A percentile compares a stretch with the other conserved stretches of the same genome.
Evolutionary conservation across 2,329 filamentous ascomycete genomes (phyloP).

Genomic region (Trichoderma sp.): DNA sequence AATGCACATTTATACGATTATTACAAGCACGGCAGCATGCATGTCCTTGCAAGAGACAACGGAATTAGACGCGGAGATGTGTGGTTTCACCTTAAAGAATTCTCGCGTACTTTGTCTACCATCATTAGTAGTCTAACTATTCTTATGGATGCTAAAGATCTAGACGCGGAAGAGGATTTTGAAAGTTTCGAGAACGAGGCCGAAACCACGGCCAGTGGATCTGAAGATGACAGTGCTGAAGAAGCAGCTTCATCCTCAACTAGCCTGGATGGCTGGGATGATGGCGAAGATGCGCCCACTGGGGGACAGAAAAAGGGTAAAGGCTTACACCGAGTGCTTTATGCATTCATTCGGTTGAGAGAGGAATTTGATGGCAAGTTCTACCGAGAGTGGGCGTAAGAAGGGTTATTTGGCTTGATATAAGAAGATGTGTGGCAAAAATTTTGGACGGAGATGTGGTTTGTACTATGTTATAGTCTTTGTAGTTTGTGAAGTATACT

Average conservation of each 20-base stretch:
- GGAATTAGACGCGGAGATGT: constrained; percentile 63
- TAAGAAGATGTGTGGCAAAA: not conserved
- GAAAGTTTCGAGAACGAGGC: constrained; percentile 29
- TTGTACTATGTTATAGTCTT: not conserved
- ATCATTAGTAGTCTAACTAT: constrained; percentile 65
- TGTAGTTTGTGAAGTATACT: not conserved
- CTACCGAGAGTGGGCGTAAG: constrained; percentile 53
- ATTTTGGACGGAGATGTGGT: not conserved
- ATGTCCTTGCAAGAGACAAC: constrained; percentile 62
- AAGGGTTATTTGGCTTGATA: not conserved
- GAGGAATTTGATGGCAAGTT: constrained; percentile 65
- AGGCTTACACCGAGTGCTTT: constrained; percentile 56
- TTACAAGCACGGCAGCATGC: constrained; percentile 67
- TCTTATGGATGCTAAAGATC: constrained; percentile 44
- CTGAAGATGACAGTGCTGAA: constrained; percentile 5
- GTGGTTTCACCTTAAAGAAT: constrained; percentile 68
- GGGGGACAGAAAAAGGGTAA: constrained; percentile 37
- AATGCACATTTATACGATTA: constrained; percentile 75
- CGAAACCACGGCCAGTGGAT: not conserved
- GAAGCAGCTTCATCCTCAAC: constrained; percentile 22
- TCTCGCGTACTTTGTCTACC: constrained; percentile 60
- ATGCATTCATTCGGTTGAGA: constrained; percentile 57
- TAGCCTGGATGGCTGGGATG: constrained; percentile 20
- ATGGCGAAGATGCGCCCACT: not conserved
- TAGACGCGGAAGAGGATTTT: constrained; percentile 38